Base-by-base conservation (phyloP, 1,284 basidiomycete genomes). In the Naganishia sp. region DNA sequence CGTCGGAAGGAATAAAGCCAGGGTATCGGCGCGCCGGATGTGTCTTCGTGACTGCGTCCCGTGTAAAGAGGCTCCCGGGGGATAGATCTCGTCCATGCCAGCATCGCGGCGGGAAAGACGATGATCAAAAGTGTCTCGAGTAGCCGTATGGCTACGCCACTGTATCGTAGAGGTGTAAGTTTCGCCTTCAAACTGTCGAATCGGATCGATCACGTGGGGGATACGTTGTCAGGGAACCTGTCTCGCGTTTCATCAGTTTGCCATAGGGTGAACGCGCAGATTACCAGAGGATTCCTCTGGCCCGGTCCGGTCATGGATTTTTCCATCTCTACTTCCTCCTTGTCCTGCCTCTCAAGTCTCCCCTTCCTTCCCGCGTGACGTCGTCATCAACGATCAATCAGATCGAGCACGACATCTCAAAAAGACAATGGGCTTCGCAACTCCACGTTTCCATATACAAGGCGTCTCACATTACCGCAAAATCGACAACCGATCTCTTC, bases 401-500 rank as follows among this genome's bases (percentile, higher is more conserved):
- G 59, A 61, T 61, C 48, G 59, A 61, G 45, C 46, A 44, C 23
- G 46, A 33, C 59, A 52, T 49, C 2, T 50, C 28, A 23, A 33
- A 28, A 28, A 39, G 55, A 28, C 49, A 33, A 18, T 10, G 11
- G 23, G 46, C 13, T 23, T 39, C 9, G 36, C 57, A 60, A 50
- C 45, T 60, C 45, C 48, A 61, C 59, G 59, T 61, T 61, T 39
- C 16, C 36, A 25, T 18, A 23, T 11, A 13, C 23, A 52, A 52
- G 23, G 59, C 50, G 48, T 49, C 36, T 33, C 42, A 43, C 36
- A 21, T 28, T 15, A 15, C 9, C 13, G 50, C 28, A 53, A 53
- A 28, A 55, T n/a, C 23, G 16, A 33, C 21, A 23, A 52, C 59
- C 59, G 59, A 61, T 52, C 59, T 52, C 59, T 48, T 61, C 45